Base-by-base conservation (phyloP, 495 filamentous ascomycete genomes). In the Jackrogersella minutella region DNA sequence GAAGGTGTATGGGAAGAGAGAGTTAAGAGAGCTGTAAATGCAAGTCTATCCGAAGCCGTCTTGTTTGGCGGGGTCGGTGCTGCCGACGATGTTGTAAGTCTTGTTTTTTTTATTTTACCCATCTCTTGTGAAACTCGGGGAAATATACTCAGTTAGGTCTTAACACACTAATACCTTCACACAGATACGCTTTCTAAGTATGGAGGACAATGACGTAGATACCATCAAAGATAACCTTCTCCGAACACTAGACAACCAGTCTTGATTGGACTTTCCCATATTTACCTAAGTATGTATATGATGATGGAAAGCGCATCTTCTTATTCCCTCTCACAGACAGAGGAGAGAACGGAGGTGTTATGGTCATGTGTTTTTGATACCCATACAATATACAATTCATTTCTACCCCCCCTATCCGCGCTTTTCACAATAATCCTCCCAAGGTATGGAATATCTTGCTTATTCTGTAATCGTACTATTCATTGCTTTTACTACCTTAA, bases 1-100 rank as follows among this genome's bases (percentile, higher is more conserved):
- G 92, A 96, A 75, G 93, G 93, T 0, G 93, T 97, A 6, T 97
- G 93, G 93, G 90, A 92, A 64, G 86, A 91, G 56, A 83, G 93
- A 33, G 92, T 93, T 1, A 88, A 86, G 73, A 87, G 86, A 73
- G 90, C 90, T 26, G 84, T 96, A 21, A 83, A 89, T 46, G 83
- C 81, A n/a, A 93, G 91, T 72, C 77, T 89, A 53, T 89, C 91
- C 2, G 93, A 97, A 62, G 77, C 86, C 3, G 89, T 89, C 13
- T 73, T 97, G 46, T 97, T 86, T 79, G 91, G 91, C 21, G 81
- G 80, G 59, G 76, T 81, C 33, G 77, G 77, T 37, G 82, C 81
- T n/a, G 78, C 83, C 2, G 87, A 93, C 73, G 90, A 94, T 63
- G 78, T 89, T 76, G 90, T 93, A 80, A 64, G 77, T 72, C 34